Conservation (phyloP, 2,329 filamentous ascomycete species). For the Hirsutella minnesotensis region DNA sequence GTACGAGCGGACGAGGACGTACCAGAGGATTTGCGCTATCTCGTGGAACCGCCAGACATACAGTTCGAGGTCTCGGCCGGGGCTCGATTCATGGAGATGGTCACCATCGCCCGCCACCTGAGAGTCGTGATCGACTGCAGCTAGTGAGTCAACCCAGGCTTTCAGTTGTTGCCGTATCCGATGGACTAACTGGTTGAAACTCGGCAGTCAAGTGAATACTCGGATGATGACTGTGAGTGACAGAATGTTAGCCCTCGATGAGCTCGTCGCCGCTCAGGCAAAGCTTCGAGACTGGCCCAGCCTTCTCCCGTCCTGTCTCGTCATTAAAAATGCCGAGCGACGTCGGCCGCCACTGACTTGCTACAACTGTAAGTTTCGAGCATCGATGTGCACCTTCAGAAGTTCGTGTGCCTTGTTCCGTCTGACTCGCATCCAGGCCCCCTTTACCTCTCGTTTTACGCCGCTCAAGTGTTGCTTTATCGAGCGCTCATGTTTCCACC, state of each 20-base stretch:
- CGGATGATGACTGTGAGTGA: slow-evolving; percentile 6
- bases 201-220: slow-evolving; percentile 14
- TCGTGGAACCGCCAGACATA: slow-evolving; percentile 21
- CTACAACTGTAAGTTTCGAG: slow-evolving; percentile 12
- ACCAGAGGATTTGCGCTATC: slow-evolving; percentile 17
- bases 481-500: slow-evolving; percentile 33
- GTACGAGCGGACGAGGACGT: slow-evolving; percentile 30
- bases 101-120: slow-evolving; percentile 18
- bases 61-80: slow-evolving; percentile 21
- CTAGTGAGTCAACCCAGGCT: slow-evolving; percentile 20
- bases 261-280: slow-evolving; percentile 15
- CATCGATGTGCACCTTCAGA: not conserved
- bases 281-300: slow-evolving; percentile 23
- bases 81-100: slow-evolving; percentile 24
- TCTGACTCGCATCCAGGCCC: slow-evolving; percentile 15
- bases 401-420: not conserved
- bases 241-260: slow-evolving; percentile 7
- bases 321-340: slow-evolving; percentile 10
- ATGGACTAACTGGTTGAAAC: not conserved
- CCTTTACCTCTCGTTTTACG: slow-evolving; percentile 29
- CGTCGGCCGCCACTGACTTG: slow-evolving; percentile 6
- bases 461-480: slow-evolving; percentile 27
- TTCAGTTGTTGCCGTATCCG: not conserved
- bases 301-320: slow-evolving; percentile 22
- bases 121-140: slow-evolving; percentile 21